Evolutionary conservation across 1,284 basidiomycete genomes (phyloP), one percentile per base, ranked within the genome.

Genomic region (Serendipita sp.): DNA sequence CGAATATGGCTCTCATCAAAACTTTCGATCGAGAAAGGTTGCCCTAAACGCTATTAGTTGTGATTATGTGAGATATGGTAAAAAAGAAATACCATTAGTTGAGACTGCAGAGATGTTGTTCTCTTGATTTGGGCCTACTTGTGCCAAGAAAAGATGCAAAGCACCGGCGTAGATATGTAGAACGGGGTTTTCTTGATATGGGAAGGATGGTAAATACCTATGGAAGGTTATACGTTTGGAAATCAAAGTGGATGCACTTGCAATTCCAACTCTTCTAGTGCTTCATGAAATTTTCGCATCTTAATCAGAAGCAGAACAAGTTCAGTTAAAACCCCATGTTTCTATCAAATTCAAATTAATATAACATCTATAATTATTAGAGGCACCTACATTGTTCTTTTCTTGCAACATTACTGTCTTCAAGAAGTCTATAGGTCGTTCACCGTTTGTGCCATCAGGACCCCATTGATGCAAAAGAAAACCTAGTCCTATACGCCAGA

Each of bases 261-360:
- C 88, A 92, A 77, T 69, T 93, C 90, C 12, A 94, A 75, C 70
- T 94, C 88, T 65, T 91, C 87, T 65, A 92, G 73, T 1, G 91
- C 92, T 60, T 85, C 82, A 63, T 77, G 77, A 68, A 86, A 77
- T 67, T 78, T 77, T 1, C 76, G 79, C 5, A 76, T 71, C 32
- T 79, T 68, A 65, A 91, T 82, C 22, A 92, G 76, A 42, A 81
- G 77, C 17, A 91, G 76, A 10, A 88, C 75, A 3, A 92, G 73
- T 69, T 93, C 90, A 67, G 82, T 80, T 6, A 95, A 75, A 50
- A 94, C 82, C 29, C 72, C 69, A 70, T 90, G 87, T 69, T 82
- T 81, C 91, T 93, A 66, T n/a, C 22, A 63, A 35, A 22, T 62
- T 49, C 6, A 61, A 58, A 13, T 41, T 63, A 41, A 41, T 41